These are phyloP conservation scores for Quercus lobata DNA, from an alignment of 331 rosid species.

Conservation along the genomic window DNA sequence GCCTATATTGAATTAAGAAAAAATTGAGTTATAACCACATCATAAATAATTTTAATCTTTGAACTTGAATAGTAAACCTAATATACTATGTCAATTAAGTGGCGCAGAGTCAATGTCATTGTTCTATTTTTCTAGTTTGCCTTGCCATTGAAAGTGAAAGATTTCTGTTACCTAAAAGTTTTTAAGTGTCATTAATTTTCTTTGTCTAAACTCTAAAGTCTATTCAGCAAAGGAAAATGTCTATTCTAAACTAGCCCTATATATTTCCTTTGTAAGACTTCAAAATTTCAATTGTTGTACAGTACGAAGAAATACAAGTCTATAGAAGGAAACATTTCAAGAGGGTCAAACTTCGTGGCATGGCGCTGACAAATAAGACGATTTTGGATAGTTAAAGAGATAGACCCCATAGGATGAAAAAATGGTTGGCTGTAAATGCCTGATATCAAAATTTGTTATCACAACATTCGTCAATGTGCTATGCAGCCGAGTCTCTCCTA, in stretches of 20 bases:
- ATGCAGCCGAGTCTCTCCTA: slow-evolving; percentile 26
- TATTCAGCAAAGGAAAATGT: too few species aligned
- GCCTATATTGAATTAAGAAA: too few species aligned
- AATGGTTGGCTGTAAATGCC: slow-evolving; percentile 36
- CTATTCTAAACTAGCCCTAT: too few species aligned
- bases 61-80: background rate
- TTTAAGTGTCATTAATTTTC: background rate
- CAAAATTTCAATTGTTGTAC: too few species aligned
- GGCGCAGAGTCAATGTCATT: background rate
- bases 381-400: background rate
- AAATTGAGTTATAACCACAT: background rate
- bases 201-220: too few species aligned
- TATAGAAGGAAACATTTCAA: too few species aligned
- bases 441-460: slow-evolving; percentile 47
- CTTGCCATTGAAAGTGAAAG: background rate
- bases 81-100: background rate
- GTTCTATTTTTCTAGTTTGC: background rate
- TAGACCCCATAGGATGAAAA: slow-evolving; percentile 35
- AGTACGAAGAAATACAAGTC: too few species aligned
- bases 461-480: slow-evolving; percentile 40
- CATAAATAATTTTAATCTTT: background rate
- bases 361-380: too few species aligned
- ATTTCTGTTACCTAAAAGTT: background rate
- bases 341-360: too few species aligned
- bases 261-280: too few species aligned